phyloP scores from a whole-genome alignment of 495 filamentous ascomycete genomes.

The Peziza echinospora region DNA sequence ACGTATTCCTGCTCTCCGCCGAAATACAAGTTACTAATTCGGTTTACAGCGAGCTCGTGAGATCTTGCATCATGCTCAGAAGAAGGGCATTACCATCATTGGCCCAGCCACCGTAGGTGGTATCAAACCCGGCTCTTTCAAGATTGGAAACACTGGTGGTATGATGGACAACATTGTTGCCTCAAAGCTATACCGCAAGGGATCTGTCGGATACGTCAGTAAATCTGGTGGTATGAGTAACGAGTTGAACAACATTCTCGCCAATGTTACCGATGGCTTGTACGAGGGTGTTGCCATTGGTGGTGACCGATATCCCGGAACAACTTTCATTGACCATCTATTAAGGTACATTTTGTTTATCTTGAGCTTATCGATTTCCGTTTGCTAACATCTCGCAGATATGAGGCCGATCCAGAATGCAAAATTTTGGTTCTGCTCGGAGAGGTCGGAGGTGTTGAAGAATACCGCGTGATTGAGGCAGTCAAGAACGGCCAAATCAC shows the following conservation, averaged over 20 bases:
- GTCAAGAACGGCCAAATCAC: slow-evolving; percentile 83
- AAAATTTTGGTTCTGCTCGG: slow-evolving; percentile 90
- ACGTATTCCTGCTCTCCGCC: too few relatives aligned
- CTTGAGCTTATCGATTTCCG: too few relatives aligned
- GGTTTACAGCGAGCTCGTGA: slow-evolving; percentile 64
- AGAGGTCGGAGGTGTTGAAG: slow-evolving; percentile 97
- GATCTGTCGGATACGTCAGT: slow-evolving; percentile 96
- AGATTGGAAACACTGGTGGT: slow-evolving; percentile 99
- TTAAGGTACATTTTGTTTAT: slow-evolving; percentile 45
- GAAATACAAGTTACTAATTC: slow-evolving; percentile 15
- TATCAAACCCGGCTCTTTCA: slow-evolving; percentile 97
- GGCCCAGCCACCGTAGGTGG: slow-evolving; percentile 96
- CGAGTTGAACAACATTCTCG: slow-evolving; percentile 98
- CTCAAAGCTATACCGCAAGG: slow-evolving; percentile 98
- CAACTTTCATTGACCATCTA: slow-evolving; percentile 97
- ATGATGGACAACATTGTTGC: slow-evolving; percentile 99
- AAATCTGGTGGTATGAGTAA: slow-evolving; percentile 99
- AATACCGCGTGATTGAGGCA: slow-evolving; percentile 97
- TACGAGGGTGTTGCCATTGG: slow-evolving; percentile 98
- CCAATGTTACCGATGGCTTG: slow-evolving; percentile 86
- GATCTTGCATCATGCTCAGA: slow-evolving; percentile 80
- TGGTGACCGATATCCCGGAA: slow-evolving; percentile 95
- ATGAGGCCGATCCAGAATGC: slow-evolving; percentile 85
- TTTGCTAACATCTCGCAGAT: too few relatives aligned
- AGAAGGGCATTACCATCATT: slow-evolving; percentile 98